Evolutionary conservation across 163 green algal species (phyloP), one percentile per base, ranked within the genome.

Genomic region (Volvox carteri): DNA sequence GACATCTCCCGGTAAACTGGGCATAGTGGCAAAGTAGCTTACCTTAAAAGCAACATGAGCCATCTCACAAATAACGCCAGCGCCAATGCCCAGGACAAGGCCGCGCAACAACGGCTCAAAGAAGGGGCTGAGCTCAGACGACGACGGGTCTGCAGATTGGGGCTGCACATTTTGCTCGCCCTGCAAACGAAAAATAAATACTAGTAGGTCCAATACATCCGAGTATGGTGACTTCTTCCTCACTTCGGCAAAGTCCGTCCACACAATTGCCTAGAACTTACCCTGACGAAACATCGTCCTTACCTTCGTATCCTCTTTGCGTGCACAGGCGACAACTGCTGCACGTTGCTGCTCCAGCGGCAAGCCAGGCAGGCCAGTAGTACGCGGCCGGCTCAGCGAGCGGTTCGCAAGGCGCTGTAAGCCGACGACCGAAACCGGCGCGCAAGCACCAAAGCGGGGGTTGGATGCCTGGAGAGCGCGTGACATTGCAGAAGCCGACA

Each of bases 1-100:
- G 6, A 68, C n/a, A n/a, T n/a, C n/a, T n/a, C n/a, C n/a, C n/a
- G n/a, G n/a, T n/a, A n/a, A n/a, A n/a, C n/a, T n/a, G n/a, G n/a
- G n/a, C n/a, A n/a, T n/a, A n/a, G n/a, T n/a, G n/a, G n/a, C n/a
- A n/a, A n/a, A n/a, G 54, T 1, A 54, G 18, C 65, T 12, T 1
- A 93, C 93, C 93, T 95, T 92, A 30, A 87, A 73, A 19, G 90
- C 87, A 16, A 95, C 91, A 81, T 96, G 94, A 35, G 48, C 37
- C 4, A 81, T 56, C 87, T 96, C 94, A 56, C 92, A 92, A 4
- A 92, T 35, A 2, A 91, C 80, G 37, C 92, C 94, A 2, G 90
- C 88, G 1, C 90, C 90, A 25, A 96, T 72, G 58, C 87, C 87
- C 18, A 91, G 79, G 25, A 91, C 79, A 1, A 91, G 79, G 25